Evolutionary conservation across 2,329 filamentous ascomycete genomes (phyloP), one percentile per base, ranked within the genome.

Genomic region (Curvularia sp.): DNA sequence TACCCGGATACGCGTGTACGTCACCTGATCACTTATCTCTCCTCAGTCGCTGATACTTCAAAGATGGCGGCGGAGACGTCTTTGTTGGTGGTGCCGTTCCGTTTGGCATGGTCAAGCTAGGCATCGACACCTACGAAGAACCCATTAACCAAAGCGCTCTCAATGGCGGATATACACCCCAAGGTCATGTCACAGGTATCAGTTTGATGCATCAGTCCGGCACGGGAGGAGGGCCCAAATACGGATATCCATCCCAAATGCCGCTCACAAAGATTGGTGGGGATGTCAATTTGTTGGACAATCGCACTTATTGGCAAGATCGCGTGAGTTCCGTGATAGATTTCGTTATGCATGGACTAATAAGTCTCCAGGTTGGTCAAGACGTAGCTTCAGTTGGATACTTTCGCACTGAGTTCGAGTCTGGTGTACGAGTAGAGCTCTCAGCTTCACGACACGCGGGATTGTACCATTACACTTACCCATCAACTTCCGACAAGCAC

Each of bases 221-320:
- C 0, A 76, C 74, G 0, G 74, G 74, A 48, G 74, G 74, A 18
- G 74, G 73, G 0, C 62, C 74, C 5, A 75, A 76, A 42, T 82
- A 83, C 68, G 78, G 78, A 8, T 73, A 76, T 44, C 71, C 77
- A 0, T 67, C 75, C 1, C 77, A 79, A 42, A 78, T 79, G 77
- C 77, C 77, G n/a, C 62, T 83, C 22, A 65, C 71, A 12, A 75
- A 71, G 1, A 70, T 77, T 22, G 67, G 79, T 9, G 71, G 67
- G 6, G 70, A 70, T 2, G 77, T 82, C 8, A 82, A 82, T 59
- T 48, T 79, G 46, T 62, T 77, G 20, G 77, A 79, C 51, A 83
- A 83, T 58, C 66, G 63, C 28, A 79, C 77, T 0, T 79, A 79
- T 48, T 77, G 75, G 76, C 76, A 79, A 46, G 72, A 65, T 20